A percentile compares a stretch with the other conserved stretches of the same genome.
phyloP scores from a whole-genome alignment of 2,329 filamentous ascomycete genomes.

The Fusarium sp. region DNA sequence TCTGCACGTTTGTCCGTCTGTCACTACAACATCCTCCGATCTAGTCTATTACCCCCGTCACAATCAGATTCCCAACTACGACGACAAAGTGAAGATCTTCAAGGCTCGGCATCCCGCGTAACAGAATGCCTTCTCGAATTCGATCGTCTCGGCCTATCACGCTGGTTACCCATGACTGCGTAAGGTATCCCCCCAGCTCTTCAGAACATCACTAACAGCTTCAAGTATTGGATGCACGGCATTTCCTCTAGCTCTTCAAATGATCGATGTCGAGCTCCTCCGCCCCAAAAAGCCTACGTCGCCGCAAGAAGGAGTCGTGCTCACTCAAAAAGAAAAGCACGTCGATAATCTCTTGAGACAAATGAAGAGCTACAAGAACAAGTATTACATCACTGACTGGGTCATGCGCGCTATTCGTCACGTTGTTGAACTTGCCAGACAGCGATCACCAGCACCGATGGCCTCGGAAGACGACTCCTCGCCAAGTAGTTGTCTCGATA shows the following conservation, averaged over 20 bases:
- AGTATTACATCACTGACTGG: slow-evolving; percentile 47
- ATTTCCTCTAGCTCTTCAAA: slow-evolving; percentile 39
- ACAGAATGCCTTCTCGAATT: slow-evolving; percentile 44
- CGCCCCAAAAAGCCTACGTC: slow-evolving; percentile 18
- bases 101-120: slow-evolving; percentile 40
- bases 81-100: slow-evolving; percentile 43
- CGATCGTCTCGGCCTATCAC: slow-evolving; percentile 29
- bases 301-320: background rate
- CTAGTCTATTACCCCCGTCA: slow-evolving; percentile 21
- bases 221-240: slow-evolving; percentile 44
- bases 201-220: background rate
- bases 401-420: slow-evolving; percentile 40
- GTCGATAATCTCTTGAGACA: slow-evolving; percentile 40
- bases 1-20: slow-evolving; percentile 41
- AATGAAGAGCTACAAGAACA: slow-evolving; percentile 41
- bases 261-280: slow-evolving; percentile 44
- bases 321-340: slow-evolving; percentile 38
- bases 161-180: slow-evolving; percentile 48
- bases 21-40: slow-evolving; percentile 44
- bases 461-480: background rate
- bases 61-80: slow-evolving; percentile 17
- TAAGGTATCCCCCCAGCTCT: background rate
- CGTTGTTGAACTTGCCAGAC: slow-evolving; percentile 38
- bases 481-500: slow-evolving; percentile 33
- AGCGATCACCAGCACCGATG: slow-evolving; percentile 1